These are phyloP conservation scores for Yamadazyma sp. DNA, from an alignment of 805 yeast species.

Conservation along the genomic window DNA sequence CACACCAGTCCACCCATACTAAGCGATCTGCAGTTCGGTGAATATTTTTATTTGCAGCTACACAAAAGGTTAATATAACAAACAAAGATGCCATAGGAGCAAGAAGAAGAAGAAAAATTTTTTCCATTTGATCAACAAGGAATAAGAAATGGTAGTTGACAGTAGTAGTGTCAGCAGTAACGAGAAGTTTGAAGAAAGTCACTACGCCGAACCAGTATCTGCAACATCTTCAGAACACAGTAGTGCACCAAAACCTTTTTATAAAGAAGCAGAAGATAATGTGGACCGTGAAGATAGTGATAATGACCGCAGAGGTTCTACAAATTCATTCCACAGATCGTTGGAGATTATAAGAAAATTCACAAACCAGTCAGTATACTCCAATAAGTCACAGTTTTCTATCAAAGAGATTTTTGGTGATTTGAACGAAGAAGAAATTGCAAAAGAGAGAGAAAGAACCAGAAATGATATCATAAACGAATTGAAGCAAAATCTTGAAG, in stretches of 20 bases:
- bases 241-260: conserved; percentile 8
- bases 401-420: conserved; percentile 32
- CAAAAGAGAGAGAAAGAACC: conserved; percentile 27
- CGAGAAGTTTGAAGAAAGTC: conserved; percentile 1
- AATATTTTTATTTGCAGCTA: too few species aligned
- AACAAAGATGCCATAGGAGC: too few species aligned
- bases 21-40: too few species aligned
- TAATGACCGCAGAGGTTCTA: conserved; percentile 16
- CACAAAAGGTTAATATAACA: too few species aligned
- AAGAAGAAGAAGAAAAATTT: too few species aligned
- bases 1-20: too few species aligned
- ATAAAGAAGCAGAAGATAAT: neutral
- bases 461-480: conserved; percentile 28
- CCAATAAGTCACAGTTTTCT: conserved; percentile 15
- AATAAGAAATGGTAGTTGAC: too few species aligned
- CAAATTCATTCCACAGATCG: conserved; percentile 14
- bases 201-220: conserved; percentile 3
- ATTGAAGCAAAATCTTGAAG: conserved; percentile 18
- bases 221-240: conserved; percentile 5
- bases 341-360: conserved; percentile 17
- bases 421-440: conserved; percentile 26
- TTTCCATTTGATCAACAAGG: too few species aligned
- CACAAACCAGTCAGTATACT: conserved; percentile 11
- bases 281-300: conserved; percentile 1
- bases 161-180: conserved; percentile 1